Percentiles rank a stretch among this genome's conserved stretches.
Conservation (phyloP, 257 asterid genomes). For the Solanum lignicaule region DNA sequence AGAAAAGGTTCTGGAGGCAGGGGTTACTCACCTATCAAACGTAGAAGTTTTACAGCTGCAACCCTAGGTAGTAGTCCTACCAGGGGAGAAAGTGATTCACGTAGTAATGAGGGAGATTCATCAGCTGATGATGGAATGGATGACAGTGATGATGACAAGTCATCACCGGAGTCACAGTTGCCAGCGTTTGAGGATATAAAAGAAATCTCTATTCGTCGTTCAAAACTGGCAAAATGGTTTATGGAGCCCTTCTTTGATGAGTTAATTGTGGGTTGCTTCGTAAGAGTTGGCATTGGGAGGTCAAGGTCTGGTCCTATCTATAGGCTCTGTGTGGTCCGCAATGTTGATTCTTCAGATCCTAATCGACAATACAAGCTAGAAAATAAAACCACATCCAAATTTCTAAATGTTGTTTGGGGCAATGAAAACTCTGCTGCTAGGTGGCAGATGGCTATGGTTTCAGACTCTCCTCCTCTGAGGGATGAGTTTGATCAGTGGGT, state of each 20-base stretch:
- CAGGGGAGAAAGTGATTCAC: constrained; percentile 67
- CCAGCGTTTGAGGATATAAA: constrained; percentile 76
- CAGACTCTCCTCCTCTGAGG: constrained; percentile 68
- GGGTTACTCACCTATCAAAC: constrained; percentile 72
- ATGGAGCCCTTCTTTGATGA: constrained; percentile 99
- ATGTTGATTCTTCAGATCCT: constrained; percentile 73
- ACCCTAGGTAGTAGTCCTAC: constrained; percentile 67
- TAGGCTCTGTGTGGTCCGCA: constrained; percentile 77
- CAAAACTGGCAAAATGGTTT: constrained; percentile 89
- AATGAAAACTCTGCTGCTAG: constrained; percentile 89
- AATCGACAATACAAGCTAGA: constrained; percentile 77
- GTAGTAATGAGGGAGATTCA: constrained; percentile 68
- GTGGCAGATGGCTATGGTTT: constrained; percentile 98
- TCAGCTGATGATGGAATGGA: constrained; percentile 81
- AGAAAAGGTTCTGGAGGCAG: constrained; percentile 56
- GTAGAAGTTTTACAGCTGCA: constrained; percentile 55
- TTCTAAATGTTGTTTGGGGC: constrained; percentile 88
- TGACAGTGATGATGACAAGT: constrained; percentile 85
- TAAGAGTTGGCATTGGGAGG: constrained; percentile 89
- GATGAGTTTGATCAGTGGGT: constrained; percentile 95
- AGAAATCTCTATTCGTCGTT: constrained; percentile 80
- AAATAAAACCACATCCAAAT: constrained; percentile 80
- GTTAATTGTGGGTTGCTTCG: constrained; percentile 88
- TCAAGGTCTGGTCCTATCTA: constrained; percentile 74
- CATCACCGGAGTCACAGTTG: constrained; percentile 50